Percentiles rank a stretch among this genome's conserved stretches.
phyloP scores from a whole-genome alignment of 345 rosid genomes.

The Populus ilicifolia region DNA sequence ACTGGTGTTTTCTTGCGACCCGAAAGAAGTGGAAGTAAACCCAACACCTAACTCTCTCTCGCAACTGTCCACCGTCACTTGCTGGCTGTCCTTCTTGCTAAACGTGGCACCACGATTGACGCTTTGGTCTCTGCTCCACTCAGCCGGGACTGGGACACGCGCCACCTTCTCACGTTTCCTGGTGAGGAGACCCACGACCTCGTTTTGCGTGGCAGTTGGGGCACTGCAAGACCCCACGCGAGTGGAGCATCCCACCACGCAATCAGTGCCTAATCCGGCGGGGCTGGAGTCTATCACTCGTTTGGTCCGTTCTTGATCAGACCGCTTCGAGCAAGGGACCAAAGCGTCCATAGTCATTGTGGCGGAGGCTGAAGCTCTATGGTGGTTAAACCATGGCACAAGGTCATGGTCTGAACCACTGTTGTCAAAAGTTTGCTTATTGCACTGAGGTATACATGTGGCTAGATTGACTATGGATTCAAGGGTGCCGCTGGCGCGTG shows the following conservation, averaged over 20 bases:
- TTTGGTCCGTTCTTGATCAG: conserved; percentile 12
- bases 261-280: conserved; percentile 7
- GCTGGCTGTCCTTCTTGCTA: conserved; percentile 40
- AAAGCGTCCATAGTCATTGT: conserved; percentile 64
- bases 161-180: conserved; percentile 38
- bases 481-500: conserved; percentile 63
- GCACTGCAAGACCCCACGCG: conserved; percentile 56
- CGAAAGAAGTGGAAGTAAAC: conserved; percentile 55
- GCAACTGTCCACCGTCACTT: conserved; percentile 49
- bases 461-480: conserved; percentile 94
- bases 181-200: neutral
- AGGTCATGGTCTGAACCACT: conserved; percentile 25
- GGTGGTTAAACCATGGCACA: conserved; percentile 52
- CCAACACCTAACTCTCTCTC: conserved; percentile 40
- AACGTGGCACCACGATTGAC: conserved; percentile 57
- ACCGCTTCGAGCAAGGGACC: conserved; percentile 58
- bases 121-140: conserved; percentile 64
- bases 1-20: conserved; percentile 53
- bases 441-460: conserved; percentile 30
- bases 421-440: conserved; percentile 1
- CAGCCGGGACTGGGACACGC: conserved; percentile 39
- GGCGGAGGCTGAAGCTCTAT: conserved; percentile 22
- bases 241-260: conserved; percentile 46
- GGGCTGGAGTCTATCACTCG: conserved; percentile 22
- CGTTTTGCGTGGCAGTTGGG: conserved; percentile 15